A percentile compares a stretch with the other conserved stretches of the same genome.
Evolutionary conservation across 805 yeast species (phyloP).

Genomic region (Saccharomycopsis olivae): DNA sequence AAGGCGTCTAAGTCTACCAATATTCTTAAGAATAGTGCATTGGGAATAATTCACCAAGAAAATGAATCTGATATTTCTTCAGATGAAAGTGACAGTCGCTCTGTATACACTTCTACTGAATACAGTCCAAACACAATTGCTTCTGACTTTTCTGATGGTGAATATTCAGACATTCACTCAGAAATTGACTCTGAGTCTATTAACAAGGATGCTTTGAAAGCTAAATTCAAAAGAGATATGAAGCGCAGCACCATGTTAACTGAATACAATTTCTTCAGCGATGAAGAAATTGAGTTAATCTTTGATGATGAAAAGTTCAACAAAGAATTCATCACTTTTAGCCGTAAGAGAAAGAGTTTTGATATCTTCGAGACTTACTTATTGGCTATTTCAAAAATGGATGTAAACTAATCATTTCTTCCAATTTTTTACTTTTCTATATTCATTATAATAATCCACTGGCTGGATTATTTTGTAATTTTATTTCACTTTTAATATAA

Average conservation of each 20-base stretch:
- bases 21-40: conserved; percentile 12
- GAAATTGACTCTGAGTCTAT: conserved; percentile 4
- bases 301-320: conserved; percentile 17
- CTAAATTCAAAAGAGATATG: conserved; percentile 7
- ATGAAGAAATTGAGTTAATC: conserved; percentile 14
- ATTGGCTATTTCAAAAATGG: conserved; percentile 16
- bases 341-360: conserved; percentile 15
- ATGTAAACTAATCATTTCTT: conserved; percentile 2
- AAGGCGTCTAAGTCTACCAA: conserved; percentile 2
- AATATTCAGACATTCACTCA: conserved; percentile 1
- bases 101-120: not conserved
- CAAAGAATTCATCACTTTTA: conserved; percentile 14
- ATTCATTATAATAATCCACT: too few species aligned
- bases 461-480: too few species aligned
- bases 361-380: conserved; percentile 18
- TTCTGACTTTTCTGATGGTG: conserved; percentile 10
- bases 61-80: conserved; percentile 2
- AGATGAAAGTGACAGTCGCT: conserved; percentile 11
- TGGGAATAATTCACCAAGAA: conserved; percentile 9
- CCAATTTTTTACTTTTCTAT: not conserved
- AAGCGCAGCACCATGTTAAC: conserved; percentile 13
- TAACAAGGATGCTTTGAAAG: conserved; percentile 7
- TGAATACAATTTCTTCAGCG: conserved; percentile 17
- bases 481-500: too few species aligned
- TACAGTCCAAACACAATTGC: conserved; percentile 12